Percentiles rank a stretch among this genome's conserved stretches.
Conservation (phyloP, 2,329 filamentous ascomycete species). For the Calonectria pauciramosa region DNA sequence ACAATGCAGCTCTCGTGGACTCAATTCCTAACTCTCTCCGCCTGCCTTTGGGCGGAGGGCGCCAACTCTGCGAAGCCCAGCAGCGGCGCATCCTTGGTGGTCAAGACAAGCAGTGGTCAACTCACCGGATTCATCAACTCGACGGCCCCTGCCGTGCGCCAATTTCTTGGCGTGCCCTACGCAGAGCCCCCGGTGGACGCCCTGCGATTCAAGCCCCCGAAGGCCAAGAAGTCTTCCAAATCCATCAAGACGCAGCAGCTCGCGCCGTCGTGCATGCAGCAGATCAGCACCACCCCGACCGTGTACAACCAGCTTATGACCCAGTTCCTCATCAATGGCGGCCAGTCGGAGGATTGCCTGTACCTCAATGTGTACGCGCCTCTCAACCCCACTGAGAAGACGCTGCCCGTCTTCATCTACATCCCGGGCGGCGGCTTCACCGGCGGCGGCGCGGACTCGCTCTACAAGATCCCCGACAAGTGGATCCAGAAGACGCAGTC, state of each 20-base stretch:
- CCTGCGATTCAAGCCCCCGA: conserved; percentile 59
- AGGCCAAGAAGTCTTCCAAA: conserved; percentile 42
- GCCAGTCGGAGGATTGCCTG: conserved; percentile 53
- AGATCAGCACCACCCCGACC: conserved; percentile 31
- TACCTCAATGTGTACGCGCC: conserved; percentile 52
- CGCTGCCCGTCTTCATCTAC: conserved; percentile 41
- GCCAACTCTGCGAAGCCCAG: conserved; percentile 19
- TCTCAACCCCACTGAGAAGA: conserved; percentile 31
- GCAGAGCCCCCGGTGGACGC: conserved; percentile 68
- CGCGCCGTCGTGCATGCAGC: conserved; percentile 49
- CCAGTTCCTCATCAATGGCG: conserved; percentile 56
- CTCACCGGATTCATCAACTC: conserved; percentile 32
- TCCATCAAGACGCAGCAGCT: conserved; percentile 43
- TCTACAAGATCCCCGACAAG: conserved; percentile 63
- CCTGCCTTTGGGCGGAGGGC: conserved; percentile 8
- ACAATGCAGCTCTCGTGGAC: conserved; percentile 22
- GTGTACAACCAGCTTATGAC: conserved; percentile 54
- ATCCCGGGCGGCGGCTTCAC: conserved; percentile 54
- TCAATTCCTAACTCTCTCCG: conserved; percentile 4
- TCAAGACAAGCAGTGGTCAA: conserved; percentile 30
- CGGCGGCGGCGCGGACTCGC: conserved; percentile 58
- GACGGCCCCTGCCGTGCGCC: conserved; percentile 30
- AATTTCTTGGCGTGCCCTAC: conserved; percentile 62
- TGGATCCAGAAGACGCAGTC: conserved; percentile 49
- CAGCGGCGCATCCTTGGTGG: conserved; percentile 6